Conservation (phyloP, 2,329 filamentous ascomycete genomes). For the Catunica adiposa region DNA sequence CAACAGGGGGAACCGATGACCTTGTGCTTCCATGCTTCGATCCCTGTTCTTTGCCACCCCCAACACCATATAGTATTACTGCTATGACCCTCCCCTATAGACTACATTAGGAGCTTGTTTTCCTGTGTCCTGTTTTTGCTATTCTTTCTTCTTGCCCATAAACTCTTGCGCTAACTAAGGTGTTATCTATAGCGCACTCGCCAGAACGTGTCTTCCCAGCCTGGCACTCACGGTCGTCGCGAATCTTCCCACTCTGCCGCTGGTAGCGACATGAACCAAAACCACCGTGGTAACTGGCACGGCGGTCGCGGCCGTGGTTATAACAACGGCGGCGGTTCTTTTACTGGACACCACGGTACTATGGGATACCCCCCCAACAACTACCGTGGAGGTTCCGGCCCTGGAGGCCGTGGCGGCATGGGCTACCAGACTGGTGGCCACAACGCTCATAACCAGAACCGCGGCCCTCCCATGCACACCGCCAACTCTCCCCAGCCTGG, state of each 20-base stretch:
- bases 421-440: constrained; percentile 33
- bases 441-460: constrained; percentile 22
- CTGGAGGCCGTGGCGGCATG: constrained; percentile 32
- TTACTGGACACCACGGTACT: constrained; percentile 28
- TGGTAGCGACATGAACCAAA: constrained; percentile 18
- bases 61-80: neutral
- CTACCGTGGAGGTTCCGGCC: constrained; percentile 26
- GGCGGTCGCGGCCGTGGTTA: constrained; percentile 30
- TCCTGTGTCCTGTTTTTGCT: neutral
- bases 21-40: neutral
- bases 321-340: constrained; percentile 24
- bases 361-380: constrained; percentile 24
- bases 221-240: constrained; percentile 60
- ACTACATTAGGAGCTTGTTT: no score
- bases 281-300: constrained; percentile 36
- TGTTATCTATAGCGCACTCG: constrained; percentile 36
- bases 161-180: constrained; percentile 15
- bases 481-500: constrained; percentile 50
- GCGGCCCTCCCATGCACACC: constrained; percentile 26
- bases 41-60: neutral
- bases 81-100: neutral
- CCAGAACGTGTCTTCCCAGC: constrained; percentile 46
- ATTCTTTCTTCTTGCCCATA: neutral
- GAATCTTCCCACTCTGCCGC: constrained; percentile 66
- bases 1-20: neutral